These are phyloP conservation scores for Arabidopsis hybrid DNA, from an alignment of 441 rosid species.

Conservation along the genomic window DNA sequence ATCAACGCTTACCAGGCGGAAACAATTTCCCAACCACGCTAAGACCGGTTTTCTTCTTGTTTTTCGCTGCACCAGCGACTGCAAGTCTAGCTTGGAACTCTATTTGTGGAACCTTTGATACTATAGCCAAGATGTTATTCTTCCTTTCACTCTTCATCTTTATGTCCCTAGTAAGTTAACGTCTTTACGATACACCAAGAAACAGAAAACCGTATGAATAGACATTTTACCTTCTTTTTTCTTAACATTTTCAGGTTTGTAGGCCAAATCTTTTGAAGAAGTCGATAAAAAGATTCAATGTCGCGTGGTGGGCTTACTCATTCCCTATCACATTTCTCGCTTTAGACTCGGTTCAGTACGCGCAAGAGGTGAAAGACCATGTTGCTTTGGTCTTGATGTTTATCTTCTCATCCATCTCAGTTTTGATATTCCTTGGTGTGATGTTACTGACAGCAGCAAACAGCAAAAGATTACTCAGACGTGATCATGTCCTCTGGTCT, in stretches of 20 bases:
- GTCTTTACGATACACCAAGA: neutral
- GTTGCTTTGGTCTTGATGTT: conserved; percentile 50
- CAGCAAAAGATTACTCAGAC: conserved; percentile 40
- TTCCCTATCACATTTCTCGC: conserved; percentile 62
- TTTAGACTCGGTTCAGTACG: conserved; percentile 57
- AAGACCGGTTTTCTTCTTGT: conserved; percentile 64
- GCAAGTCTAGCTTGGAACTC: conserved; percentile 70
- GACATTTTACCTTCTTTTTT: neutral
- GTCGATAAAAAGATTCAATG: conserved; percentile 64
- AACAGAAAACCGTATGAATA: neutral
- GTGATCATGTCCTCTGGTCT: conserved; percentile 40
- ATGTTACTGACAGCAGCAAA: conserved; percentile 56
- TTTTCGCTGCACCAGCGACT: conserved; percentile 70
- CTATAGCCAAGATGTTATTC: conserved; percentile 66
- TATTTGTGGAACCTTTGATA: conserved; percentile 61
- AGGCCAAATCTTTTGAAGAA: conserved; percentile 67
- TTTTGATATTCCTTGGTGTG: conserved; percentile 54
- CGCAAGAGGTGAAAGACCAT: conserved; percentile 50
- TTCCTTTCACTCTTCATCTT: conserved; percentile 68
- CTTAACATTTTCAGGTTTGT: conserved; percentile 51
- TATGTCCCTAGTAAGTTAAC: conserved; percentile 51
- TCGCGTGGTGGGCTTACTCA: conserved; percentile 76
- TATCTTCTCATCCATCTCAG: conserved; percentile 53
- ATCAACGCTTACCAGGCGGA: conserved; percentile 63
- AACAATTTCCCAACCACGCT: conserved; percentile 51